Conservation (phyloP, 2,329 filamentous ascomycete genomes). For the Corniculantispora saksenae region DNA sequence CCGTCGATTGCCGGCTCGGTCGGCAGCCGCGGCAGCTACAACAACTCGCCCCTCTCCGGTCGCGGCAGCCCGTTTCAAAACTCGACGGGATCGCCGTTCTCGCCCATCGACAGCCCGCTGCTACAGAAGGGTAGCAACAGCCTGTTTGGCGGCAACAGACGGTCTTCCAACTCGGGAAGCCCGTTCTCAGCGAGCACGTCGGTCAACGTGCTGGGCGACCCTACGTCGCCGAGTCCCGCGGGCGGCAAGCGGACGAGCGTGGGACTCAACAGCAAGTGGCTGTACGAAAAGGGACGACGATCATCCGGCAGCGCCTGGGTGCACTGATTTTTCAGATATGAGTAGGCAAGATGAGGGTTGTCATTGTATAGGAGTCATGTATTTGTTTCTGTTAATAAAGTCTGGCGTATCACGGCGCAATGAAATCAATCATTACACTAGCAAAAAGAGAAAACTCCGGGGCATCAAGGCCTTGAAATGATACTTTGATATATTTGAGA, state of each 20-base stretch:
- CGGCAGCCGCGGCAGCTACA: conserved; percentile 58
- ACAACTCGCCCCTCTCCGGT: conserved; percentile 59
- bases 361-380: not conserved
- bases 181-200: conserved; percentile 52
- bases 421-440: not conserved
- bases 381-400: not conserved
- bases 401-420: not conserved
- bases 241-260: conserved; percentile 70
- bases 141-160: conserved; percentile 41
- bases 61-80: conserved; percentile 49
- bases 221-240: conserved; percentile 68
- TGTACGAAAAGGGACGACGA: conserved; percentile 80
- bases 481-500: conserved; percentile 1
- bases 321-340: no score
- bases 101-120: conserved; percentile 52
- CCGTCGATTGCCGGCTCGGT: conserved; percentile 65
- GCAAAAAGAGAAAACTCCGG: not conserved
- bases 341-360: no score
- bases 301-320: conserved; percentile 48
- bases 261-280: conserved; percentile 87
- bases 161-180: conserved; percentile 56
- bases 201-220: conserved; percentile 55
- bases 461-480: not conserved
- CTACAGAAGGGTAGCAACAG: conserved; percentile 58
- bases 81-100: conserved; percentile 47